A percentile compares a stretch with the other conserved stretches of the same genome.
Conservation (phyloP, 169 alveolate species). For the Cytauxzoon felis region DNA sequence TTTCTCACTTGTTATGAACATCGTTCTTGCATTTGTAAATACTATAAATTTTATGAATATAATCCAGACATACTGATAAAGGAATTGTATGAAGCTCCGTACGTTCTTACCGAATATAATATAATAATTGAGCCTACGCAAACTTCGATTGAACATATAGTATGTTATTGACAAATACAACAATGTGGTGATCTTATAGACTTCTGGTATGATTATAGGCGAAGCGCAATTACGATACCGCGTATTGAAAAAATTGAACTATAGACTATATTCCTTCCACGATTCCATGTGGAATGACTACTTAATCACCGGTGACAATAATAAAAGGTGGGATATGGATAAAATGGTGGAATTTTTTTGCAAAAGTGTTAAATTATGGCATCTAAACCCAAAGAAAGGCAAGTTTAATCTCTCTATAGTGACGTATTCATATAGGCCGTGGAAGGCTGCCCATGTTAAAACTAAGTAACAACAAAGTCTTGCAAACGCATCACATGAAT, state of each 20-base stretch:
- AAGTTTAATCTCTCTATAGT: neutral
- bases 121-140: conserved; percentile 46
- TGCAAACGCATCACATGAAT: neutral
- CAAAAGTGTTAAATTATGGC: conserved; percentile 6
- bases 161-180: neutral
- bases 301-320: neutral
- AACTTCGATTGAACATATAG: conserved; percentile 29
- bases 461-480: neutral
- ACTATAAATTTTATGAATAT: neutral
- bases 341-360: conserved; percentile 24
- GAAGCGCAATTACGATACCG: conserved; percentile 39
- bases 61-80: conserved; percentile 28
- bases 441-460: neutral
- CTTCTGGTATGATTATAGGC: conserved; percentile 46
- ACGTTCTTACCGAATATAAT: conserved; percentile 21
- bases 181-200: neutral
- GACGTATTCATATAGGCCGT: neutral
- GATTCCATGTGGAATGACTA: conserved; percentile 2
- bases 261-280: conserved; percentile 16
- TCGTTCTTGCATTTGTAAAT: neutral
- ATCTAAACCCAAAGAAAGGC: neutral
- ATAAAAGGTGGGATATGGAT: conserved; percentile 13
- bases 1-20: neutral
- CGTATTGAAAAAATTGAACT: conserved; percentile 41
- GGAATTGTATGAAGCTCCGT: conserved; percentile 55